Evolutionary conservation across 768 basidiomycete genomes (phyloP).

Genomic region (Lactifluus echinatus): DNA sequence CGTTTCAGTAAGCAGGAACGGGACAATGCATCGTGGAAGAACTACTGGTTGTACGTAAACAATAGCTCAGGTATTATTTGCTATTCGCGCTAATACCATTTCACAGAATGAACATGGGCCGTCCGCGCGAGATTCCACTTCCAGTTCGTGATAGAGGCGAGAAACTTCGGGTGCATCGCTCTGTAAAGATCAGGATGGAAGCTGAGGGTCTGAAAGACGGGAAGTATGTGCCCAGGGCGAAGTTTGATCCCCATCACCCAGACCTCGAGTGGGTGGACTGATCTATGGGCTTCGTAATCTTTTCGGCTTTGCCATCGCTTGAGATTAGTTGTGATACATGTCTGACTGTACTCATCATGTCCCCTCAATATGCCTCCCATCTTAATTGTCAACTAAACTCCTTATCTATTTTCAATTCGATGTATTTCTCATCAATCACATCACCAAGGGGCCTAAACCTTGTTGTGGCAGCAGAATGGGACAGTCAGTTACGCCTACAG

Average conservation of each 20-base stretch:
- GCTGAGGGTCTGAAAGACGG: slow-evolving; percentile 22
- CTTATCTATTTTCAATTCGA: too few relatives aligned
- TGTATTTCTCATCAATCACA: too few relatives aligned
- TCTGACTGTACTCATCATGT: too few relatives aligned
- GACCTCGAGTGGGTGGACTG: slow-evolving; percentile 23
- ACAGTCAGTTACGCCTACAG: too few relatives aligned
- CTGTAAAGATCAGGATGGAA: slow-evolving; percentile 7
- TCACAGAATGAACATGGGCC: slow-evolving; percentile 1
- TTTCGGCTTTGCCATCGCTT: too few relatives aligned
- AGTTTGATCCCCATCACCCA: slow-evolving; percentile 13
- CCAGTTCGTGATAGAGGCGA: not conserved
- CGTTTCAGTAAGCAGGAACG: not conserved
- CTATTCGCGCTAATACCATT: not conserved
- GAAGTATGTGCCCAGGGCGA: slow-evolving; percentile 27
- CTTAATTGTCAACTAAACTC: too few relatives aligned
- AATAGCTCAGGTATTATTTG: not conserved
- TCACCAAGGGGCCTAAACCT: too few relatives aligned
- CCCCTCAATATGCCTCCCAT: too few relatives aligned
- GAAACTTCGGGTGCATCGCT: slow-evolving; percentile 1
- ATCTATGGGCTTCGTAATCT: not conserved
- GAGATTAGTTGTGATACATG: too few relatives aligned
- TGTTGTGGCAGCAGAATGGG: too few relatives aligned
- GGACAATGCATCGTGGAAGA: not conserved
- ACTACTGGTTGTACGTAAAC: not conserved
- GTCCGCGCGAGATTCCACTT: not conserved